phyloP scores from a whole-genome alignment of 148 eudicot genomes.

The Camellia granthamiana region DNA sequence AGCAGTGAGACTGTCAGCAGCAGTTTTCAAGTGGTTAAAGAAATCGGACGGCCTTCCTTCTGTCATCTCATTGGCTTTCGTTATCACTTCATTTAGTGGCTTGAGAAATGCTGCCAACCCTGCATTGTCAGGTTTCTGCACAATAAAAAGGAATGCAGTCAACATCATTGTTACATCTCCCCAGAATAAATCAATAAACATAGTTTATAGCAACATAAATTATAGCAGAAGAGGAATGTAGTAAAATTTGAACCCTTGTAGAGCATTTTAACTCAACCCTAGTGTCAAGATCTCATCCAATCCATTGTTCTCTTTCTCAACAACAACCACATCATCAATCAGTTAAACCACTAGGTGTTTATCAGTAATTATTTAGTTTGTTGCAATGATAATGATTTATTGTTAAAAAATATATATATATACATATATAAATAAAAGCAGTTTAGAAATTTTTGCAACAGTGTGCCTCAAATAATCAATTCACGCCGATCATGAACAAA shows the following conservation, averaged over 20 bases:
- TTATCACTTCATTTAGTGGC: constrained; percentile 75
- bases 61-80: constrained; percentile 64
- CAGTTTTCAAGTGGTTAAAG: constrained; percentile 76
- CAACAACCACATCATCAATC: neutral
- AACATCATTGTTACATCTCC: constrained; percentile 1
- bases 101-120: constrained; percentile 74
- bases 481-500: neutral
- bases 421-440: too few species aligned
- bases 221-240: neutral
- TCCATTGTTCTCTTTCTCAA: neutral
- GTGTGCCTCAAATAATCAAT: neutral
- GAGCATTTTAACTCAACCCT: neutral
- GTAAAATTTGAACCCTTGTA: neutral
- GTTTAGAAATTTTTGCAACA: too few species aligned
- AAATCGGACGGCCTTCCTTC: constrained; percentile 78
- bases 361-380: neutral
- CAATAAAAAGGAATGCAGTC: neutral
- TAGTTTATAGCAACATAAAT: neutral
- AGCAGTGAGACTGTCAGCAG: constrained; percentile 86
- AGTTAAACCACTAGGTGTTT: too few species aligned
- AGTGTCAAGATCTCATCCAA: neutral
- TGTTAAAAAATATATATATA: neutral
- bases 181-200: too few species aligned
- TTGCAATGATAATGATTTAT: neutral
- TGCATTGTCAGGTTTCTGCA: constrained; percentile 86